These are phyloP conservation scores for Theobroma cacao DNA, from an alignment of 345 rosid species.

Conservation along the genomic window DNA sequence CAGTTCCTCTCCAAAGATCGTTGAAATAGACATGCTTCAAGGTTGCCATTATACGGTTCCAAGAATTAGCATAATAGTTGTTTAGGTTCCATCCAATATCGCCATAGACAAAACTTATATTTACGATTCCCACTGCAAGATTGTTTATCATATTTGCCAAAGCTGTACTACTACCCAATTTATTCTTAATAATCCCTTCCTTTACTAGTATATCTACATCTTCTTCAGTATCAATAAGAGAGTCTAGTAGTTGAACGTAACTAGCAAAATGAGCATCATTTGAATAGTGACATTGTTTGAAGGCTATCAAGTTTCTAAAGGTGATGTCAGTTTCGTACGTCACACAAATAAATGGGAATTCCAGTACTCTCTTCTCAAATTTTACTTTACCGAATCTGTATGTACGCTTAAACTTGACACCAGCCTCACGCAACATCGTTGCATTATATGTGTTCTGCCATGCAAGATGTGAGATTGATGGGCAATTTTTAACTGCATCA, in stretches of 20 bases:
- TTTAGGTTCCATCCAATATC: not conserved
- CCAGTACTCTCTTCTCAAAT: not conserved
- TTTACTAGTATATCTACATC: slow-evolving; percentile 14
- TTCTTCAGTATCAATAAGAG: not conserved
- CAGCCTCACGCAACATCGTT: not conserved
- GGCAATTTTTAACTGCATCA: too few species aligned
- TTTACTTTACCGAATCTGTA: not conserved
- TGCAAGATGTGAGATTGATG: too few species aligned
- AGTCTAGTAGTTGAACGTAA: not conserved
- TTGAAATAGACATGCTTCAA: not conserved
- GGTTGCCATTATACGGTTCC: not conserved
- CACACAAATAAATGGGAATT: not conserved
- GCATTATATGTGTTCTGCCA: not conserved
- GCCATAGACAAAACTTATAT: not conserved
- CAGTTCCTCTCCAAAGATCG: not conserved
- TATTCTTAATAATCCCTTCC: not conserved
- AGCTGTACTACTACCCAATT: too few species aligned
- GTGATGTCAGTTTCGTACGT: too few species aligned
- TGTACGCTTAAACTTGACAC: slow-evolving; percentile 9
- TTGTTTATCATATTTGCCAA: too few species aligned
- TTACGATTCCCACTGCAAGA: not conserved
- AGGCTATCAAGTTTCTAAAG: too few species aligned
- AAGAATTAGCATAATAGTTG: not conserved
- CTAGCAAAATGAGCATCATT: not conserved
- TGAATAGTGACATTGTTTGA: slow-evolving; percentile 17